Conservation (phyloP, 169 alveolate genomes). For the Eimeria maxima region DNA sequence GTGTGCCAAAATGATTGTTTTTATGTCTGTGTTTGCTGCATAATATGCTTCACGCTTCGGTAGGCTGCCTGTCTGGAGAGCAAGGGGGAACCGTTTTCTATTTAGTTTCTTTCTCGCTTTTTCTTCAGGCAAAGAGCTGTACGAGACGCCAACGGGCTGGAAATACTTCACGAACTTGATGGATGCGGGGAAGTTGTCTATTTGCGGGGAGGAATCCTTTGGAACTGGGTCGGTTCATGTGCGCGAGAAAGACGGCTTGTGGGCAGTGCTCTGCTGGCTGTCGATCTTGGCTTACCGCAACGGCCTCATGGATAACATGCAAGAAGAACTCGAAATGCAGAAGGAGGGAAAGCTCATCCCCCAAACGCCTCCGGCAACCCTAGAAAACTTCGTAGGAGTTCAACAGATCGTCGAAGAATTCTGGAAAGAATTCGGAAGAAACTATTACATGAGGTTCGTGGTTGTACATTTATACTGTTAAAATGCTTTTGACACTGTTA, state of each 20-base stretch:
- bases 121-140: conserved; percentile 88
- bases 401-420: conserved; percentile 93
- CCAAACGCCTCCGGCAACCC: background rate
- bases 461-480: conserved; percentile 86
- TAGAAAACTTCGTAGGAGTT: conserved; percentile 89
- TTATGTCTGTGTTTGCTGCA: too few species aligned
- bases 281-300: conserved; percentile 95
- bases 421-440: conserved; percentile 96
- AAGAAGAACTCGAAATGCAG: conserved; percentile 3
- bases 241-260: conserved; percentile 98
- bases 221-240: conserved; percentile 97
- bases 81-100: too few species aligned
- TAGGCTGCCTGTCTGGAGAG: too few species aligned
- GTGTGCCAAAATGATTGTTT: too few species aligned
- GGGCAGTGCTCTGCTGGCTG: conserved; percentile 98
- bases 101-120: too few species aligned
- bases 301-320: conserved; percentile 36
- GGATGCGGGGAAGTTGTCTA: conserved; percentile 95
- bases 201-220: conserved; percentile 98
- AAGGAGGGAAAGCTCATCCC: conserved; percentile 17
- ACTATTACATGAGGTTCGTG: conserved; percentile 96
- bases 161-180: conserved; percentile 98
- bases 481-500: too few species aligned
- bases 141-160: conserved; percentile 99
- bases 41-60: too few species aligned